Percentiles rank a stretch among this genome's conserved stretches.
These are phyloP conservation scores for Saturnispora diversa DNA, from an alignment of 805 yeast genomes.

Conservation along the genomic window DNA sequence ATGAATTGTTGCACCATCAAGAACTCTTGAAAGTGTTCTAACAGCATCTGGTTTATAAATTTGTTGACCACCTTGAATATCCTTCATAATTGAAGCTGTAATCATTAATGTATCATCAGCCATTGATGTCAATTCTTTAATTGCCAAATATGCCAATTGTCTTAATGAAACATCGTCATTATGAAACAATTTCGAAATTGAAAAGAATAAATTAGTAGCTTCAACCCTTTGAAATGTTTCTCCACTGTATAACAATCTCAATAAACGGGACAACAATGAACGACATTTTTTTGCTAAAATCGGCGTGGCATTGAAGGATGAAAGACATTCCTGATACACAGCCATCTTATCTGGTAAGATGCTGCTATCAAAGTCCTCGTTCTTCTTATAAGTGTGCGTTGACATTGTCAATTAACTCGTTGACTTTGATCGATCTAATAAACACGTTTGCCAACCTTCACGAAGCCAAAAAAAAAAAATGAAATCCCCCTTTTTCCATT, in stretches of 20 bases:
- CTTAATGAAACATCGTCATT: conserved; percentile 81
- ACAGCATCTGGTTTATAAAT: conserved; percentile 91
- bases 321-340: conserved; percentile 89
- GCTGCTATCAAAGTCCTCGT: conserved; percentile 65
- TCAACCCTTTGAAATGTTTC: conserved; percentile 82
- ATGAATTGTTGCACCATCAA: conserved; percentile 85
- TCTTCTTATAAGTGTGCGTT: conserved; percentile 72
- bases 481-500: no score
- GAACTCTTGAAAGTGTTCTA: conserved; percentile 80
- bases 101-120: conserved; percentile 96
- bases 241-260: conserved; percentile 77
- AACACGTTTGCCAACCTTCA: neutral
- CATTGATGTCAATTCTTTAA: conserved; percentile 77
- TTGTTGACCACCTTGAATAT: conserved; percentile 82
- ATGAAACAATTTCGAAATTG: conserved; percentile 90
- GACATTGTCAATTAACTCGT: conserved; percentile 47
- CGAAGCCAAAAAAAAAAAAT: no score
- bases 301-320: conserved; percentile 86
- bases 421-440: neutral
- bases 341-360: conserved; percentile 90
- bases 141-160: conserved; percentile 88
- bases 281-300: conserved; percentile 86
- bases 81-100: conserved; percentile 96
- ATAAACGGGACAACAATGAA: conserved; percentile 66
- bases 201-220: conserved; percentile 87